These are phyloP conservation scores for Iberis amara DNA, from an alignment of 441 rosid genomes.

Conservation along the genomic window DNA sequence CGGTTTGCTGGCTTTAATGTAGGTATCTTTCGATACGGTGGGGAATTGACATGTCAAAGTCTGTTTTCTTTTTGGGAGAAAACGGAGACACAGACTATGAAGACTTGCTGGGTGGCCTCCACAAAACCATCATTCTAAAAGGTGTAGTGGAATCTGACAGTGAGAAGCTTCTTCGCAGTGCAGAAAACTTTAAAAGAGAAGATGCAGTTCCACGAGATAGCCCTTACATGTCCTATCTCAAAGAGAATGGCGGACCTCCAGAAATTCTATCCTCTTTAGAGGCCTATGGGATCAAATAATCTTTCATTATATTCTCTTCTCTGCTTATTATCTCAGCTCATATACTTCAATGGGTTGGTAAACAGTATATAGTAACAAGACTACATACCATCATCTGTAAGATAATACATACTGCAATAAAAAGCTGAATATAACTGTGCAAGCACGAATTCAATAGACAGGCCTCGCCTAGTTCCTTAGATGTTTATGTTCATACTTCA, in stretches of 20 bases:
- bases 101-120: constrained; percentile 64
- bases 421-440: constrained; percentile 7
- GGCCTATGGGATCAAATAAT: constrained; percentile 46
- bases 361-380: constrained; percentile 13
- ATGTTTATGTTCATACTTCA: neutral
- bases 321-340: constrained; percentile 14
- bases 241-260: constrained; percentile 39
- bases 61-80: constrained; percentile 67
- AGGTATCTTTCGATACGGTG: constrained; percentile 84
- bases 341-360: constrained; percentile 18
- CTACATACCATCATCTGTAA: constrained; percentile 13
- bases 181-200: constrained; percentile 56
- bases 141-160: constrained; percentile 54
- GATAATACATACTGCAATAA: constrained; percentile 23
- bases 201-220: constrained; percentile 48
- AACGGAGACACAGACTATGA: constrained; percentile 87
- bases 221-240: constrained; percentile 41
- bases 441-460: constrained; percentile 2
- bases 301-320: neutral
- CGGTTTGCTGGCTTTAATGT: constrained; percentile 26
- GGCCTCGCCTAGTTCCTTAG: constrained; percentile 14
- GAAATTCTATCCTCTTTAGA: constrained; percentile 47
- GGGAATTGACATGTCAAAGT: constrained; percentile 67
- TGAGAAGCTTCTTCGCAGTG: constrained; percentile 49
- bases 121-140: constrained; percentile 54